phyloP scores from a whole-genome alignment of 2,329 filamentous ascomycete species.

The Trichoderma atrobrunneum region DNA sequence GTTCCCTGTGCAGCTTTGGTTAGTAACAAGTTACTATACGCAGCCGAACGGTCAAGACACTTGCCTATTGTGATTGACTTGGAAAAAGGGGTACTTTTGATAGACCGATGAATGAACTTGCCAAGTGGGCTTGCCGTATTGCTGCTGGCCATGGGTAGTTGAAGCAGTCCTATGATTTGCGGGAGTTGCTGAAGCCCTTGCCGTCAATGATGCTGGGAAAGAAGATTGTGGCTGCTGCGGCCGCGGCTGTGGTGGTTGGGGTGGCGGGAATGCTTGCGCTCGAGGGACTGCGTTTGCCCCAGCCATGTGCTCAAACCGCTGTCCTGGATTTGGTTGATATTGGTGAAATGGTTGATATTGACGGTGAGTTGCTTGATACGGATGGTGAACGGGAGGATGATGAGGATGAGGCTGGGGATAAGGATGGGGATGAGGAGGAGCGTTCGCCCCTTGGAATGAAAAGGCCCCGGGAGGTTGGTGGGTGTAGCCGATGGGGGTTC shows the following conservation, averaged over 20 bases:
- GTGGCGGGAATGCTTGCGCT: constrained; percentile 16
- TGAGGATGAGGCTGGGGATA: not conserved
- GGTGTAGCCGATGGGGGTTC: constrained; percentile 28
- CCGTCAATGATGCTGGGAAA: not conserved
- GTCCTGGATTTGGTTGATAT: constrained; percentile 14
- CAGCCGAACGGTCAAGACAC: constrained; percentile 16
- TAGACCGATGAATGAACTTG: constrained; percentile 42
- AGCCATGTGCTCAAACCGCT: constrained; percentile 25
- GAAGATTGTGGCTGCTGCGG: not conserved
- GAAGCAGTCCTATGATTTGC: not conserved
- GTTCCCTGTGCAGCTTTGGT: constrained; percentile 41
- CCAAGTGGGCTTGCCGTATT: constrained; percentile 29
- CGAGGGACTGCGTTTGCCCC: not conserved
- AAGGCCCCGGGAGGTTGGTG: constrained; percentile 26
- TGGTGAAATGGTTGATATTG: not conserved
- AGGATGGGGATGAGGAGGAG: not conserved
- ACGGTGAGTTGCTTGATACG: not conserved
- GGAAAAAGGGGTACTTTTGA: constrained; percentile 57
- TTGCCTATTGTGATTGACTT: constrained; percentile 58
- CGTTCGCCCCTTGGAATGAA: constrained; percentile 28
- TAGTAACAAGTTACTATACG: constrained; percentile 18
- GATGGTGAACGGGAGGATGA: not conserved
- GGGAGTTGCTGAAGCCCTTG: not conserved
- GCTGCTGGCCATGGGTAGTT: not conserved
- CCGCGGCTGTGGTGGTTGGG: not conserved